These are phyloP conservation scores for Geosmithia morbida DNA, from an alignment of 2,329 filamentous ascomycete species.

Conservation along the genomic window DNA sequence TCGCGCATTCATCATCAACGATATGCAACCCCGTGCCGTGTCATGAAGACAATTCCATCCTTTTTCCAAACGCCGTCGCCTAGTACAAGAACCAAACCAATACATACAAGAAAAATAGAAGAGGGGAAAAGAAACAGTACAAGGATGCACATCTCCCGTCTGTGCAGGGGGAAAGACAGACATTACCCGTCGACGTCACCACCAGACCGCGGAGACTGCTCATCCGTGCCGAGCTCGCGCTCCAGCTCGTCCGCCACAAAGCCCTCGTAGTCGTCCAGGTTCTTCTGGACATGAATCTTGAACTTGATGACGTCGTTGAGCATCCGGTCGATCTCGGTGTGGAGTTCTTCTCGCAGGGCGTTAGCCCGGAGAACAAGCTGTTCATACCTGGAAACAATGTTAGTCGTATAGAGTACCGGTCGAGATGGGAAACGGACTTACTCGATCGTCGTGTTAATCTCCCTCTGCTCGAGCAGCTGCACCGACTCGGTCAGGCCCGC, in stretches of 20 bases:
- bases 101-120: background rate
- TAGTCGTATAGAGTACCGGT: background rate
- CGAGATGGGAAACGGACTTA: conserved; percentile 26
- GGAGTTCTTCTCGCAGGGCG: conserved; percentile 84
- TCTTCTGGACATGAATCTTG: conserved; percentile 92
- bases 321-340: conserved; percentile 92
- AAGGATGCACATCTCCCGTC: no score
- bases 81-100: background rate
- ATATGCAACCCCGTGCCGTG: background rate
- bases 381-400: conserved; percentile 51
- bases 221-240: conserved; percentile 58
- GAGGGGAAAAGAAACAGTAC: no score
- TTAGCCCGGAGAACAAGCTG: conserved; percentile 77
- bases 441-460: conserved; percentile 96
- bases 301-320: conserved; percentile 96
- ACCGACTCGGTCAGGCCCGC: conserved; percentile 71
- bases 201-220: conserved; percentile 9
- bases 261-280: conserved; percentile 82
- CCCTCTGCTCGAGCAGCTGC: conserved; percentile 81
- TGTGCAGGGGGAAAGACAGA: no score
- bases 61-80: background rate
- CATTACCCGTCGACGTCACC: background rate
- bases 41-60: background rate
- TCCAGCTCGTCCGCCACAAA: conserved; percentile 93
- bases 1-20: background rate